Evolutionary conservation across 192 early-diverging fungal species (phyloP), one percentile per base, ranked within the genome.

Genomic region (Phycomyces blakesleeanus): DNA sequence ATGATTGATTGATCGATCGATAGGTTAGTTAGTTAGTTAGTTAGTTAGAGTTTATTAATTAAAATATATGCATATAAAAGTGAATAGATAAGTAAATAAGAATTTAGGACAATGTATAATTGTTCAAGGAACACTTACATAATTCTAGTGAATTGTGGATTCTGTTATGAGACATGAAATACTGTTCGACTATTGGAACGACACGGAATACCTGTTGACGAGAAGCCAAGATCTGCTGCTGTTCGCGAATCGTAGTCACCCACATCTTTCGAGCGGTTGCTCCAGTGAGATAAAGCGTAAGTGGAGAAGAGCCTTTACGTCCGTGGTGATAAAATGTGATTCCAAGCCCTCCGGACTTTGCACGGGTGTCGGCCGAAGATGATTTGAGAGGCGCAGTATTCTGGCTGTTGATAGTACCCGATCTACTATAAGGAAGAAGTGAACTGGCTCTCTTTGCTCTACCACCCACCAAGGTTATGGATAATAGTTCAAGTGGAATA

Each of bases 401-500:
- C 24, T 51, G 52, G 24, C 3, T 11, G 16, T 40, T 41, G 4
- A 64, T 49, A 1, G 40, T 37, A 21, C 51, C 51, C 3, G 63
- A 56, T 57, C 70, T 58, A 41, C 54, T 72, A 34, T 72, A 72
- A 6, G 63, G 58, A 14, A 72, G 47, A 11, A 72, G 47, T 3
- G 65, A 57, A 42, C 70, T 72, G 24, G 70, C 53, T 27, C 70
- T 40, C 18, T 66, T 72, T 50, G 59, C 57, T n/a, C 66, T 56
- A 9, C 16, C 27, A n/a, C 27, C 38, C 24, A 58, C 34, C 29
- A 55, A 41, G 11, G 42, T 38, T 20, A 88, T 68, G 0, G 79
- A 82, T 24, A 95, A 73, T 49, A 94, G 75, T 62, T 93, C 88
- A 47, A 94, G 75, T 38, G 90, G 92, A n/a, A 96, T 90, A 18